Conservation (phyloP, 2,329 filamentous ascomycete genomes). For the Epichloe uncinata region DNA sequence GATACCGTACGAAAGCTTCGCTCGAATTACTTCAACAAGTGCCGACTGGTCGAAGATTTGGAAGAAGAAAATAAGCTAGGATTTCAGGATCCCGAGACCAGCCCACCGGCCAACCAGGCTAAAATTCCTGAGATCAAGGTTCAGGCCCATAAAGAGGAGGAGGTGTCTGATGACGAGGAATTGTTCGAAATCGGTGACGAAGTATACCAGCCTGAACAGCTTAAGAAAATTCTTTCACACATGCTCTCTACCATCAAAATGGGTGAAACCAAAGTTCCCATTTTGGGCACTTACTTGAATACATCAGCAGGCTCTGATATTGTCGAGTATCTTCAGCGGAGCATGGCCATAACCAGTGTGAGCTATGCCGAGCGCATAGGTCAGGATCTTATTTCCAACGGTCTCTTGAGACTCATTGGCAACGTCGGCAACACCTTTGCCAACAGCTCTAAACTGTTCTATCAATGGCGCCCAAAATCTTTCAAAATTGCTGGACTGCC, state of each 20-base stretch:
- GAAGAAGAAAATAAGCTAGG: constrained; percentile 98
- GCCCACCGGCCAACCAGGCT: constrained; percentile 43
- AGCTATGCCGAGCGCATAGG: constrained; percentile 90
- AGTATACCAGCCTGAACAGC: constrained; percentile 67
- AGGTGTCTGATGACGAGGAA: constrained; percentile 56
- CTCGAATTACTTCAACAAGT: constrained; percentile 98
- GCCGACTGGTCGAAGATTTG: constrained; percentile 84
- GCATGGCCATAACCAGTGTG: constrained; percentile 72
- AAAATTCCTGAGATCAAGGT: constrained; percentile 78
- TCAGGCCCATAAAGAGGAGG: constrained; percentile 49
- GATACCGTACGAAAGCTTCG: constrained; percentile 85
- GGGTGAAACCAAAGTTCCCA: constrained; percentile 86
- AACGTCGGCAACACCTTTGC: constrained; percentile 93
- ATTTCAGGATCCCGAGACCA: constrained; percentile 73
- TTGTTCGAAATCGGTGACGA: constrained; percentile 84
- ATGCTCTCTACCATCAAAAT: constrained; percentile 80
- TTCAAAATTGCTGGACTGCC: constrained; percentile 81
- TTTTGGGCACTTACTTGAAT: constrained; percentile 88
- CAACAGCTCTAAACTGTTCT: constrained; percentile 94
- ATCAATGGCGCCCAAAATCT: constrained; percentile 89
- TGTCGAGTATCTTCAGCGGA: constrained; percentile 83
- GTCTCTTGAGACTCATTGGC: constrained; percentile 80
- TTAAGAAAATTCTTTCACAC: constrained; percentile 80
- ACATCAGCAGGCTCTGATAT: constrained; percentile 86
- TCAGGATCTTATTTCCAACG: constrained; percentile 76